A percentile compares a stretch with the other conserved stretches of the same genome.
phyloP scores from a whole-genome alignment of 192 early-diverging fungal genomes.

The Helicostylum pulchrum region DNA sequence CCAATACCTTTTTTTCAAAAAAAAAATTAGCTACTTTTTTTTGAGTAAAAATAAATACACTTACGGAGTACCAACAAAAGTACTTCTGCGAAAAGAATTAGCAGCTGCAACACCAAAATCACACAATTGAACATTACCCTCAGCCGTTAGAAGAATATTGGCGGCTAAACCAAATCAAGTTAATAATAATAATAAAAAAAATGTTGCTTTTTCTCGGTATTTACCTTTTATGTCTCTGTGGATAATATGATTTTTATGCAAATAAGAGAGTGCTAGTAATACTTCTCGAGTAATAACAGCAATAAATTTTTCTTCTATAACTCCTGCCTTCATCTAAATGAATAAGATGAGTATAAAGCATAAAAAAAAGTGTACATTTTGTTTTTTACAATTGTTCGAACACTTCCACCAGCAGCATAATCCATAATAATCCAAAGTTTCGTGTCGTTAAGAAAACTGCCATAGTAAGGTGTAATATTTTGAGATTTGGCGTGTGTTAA shows the following conservation, averaged over 20 bases:
- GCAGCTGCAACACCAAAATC: constrained; percentile 97
- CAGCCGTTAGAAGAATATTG: constrained; percentile 86
- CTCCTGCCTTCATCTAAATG: constrained; percentile 68
- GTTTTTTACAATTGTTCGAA: constrained; percentile 65
- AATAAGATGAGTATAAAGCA: background rate
- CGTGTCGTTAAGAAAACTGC: constrained; percentile 82
- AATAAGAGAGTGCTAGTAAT: constrained; percentile 82
- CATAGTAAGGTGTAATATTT: constrained; percentile 93
- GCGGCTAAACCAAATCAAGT: constrained; percentile 45
- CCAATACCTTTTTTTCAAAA: constrained; percentile 53
- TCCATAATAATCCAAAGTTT: constrained; percentile 99
- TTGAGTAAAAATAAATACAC: background rate
- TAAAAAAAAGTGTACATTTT: background rate
- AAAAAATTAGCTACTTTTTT: background rate
- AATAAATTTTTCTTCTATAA: constrained; percentile 87
- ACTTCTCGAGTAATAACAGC: constrained; percentile 88
- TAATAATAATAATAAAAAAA: background rate
- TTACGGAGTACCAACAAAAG: constrained; percentile 92
- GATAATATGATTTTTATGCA: constrained; percentile 93
- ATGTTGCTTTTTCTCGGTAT: background rate
- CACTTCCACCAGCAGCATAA: constrained; percentile 91
- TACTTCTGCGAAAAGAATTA: constrained; percentile 72
- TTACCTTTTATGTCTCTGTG: constrained; percentile 97
- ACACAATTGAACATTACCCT: constrained; percentile 89
- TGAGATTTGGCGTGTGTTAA: constrained; percentile 76